phyloP scores from a whole-genome alignment of 2,329 filamentous ascomycete genomes.

The Dichotomopilus funicola region DNA sequence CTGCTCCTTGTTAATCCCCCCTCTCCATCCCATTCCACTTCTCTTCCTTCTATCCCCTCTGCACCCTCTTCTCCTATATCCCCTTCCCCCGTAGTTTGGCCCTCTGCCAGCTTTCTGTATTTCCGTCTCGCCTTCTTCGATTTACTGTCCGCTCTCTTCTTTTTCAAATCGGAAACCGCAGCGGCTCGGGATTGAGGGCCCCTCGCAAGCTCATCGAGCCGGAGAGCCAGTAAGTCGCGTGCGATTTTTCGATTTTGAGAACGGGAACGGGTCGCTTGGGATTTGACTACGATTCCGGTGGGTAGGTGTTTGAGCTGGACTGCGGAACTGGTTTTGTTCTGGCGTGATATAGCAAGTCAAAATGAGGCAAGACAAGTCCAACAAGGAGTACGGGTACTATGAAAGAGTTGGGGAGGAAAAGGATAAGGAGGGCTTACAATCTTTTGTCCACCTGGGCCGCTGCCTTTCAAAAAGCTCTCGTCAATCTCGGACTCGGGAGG shows the following conservation, averaged over 20 bases:
- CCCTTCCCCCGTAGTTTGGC: slow-evolving; percentile 26
- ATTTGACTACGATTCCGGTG: slow-evolving; percentile 90
- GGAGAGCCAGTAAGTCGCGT: slow-evolving; percentile 66
- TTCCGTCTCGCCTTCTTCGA: slow-evolving; percentile 80
- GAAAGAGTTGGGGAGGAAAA: not conserved
- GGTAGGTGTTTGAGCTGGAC: slow-evolving; percentile 88
- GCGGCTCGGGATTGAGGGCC: slow-evolving; percentile 62
- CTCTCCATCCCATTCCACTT: not conserved
- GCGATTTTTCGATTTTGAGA: slow-evolving; percentile 84
- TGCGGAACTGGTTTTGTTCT: slow-evolving; percentile 95
- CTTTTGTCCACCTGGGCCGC: slow-evolving; percentile 90
- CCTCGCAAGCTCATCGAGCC: slow-evolving; percentile 64
- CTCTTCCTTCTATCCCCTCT: not conserved
- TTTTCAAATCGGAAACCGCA: slow-evolving; percentile 56
- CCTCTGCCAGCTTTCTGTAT: slow-evolving; percentile 57
- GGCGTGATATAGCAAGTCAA: not conserved
- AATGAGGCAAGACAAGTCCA: not conserved
- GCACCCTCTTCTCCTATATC: not conserved
- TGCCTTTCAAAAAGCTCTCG: slow-evolving; percentile 83
- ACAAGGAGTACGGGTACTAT: not conserved
- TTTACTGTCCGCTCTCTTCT: slow-evolving; percentile 66
- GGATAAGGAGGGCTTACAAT: slow-evolving; percentile 50
- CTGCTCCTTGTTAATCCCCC: not conserved
- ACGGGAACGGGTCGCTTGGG: slow-evolving; percentile 81
- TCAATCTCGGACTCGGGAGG: slow-evolving; percentile 74